Evolutionary conservation across 345 rosid genomes (phyloP).

Genomic region (Xanthoceras sorbifolium): DNA sequence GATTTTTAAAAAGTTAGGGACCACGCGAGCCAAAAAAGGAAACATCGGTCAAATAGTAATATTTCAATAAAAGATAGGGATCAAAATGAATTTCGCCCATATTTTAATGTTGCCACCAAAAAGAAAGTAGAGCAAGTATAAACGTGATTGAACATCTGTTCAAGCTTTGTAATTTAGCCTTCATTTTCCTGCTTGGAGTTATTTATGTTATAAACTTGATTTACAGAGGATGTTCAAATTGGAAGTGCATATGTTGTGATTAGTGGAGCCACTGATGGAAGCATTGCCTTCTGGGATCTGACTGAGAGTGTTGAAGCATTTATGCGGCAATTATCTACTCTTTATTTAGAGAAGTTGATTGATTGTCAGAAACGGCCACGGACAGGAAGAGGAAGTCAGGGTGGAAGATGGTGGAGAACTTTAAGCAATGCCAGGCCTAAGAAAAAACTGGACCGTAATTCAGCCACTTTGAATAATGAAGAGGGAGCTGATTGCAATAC

Average conservation of each 20-base stretch:
- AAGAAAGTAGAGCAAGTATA: background rate
- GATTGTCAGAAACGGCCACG: slow-evolving; percentile 77
- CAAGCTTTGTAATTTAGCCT: background rate
- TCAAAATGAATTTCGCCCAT: too few relatives aligned
- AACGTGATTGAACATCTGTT: background rate
- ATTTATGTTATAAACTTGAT: slow-evolving; percentile 17
- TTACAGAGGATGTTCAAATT: slow-evolving; percentile 45
- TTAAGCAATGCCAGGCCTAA: slow-evolving; percentile 33
- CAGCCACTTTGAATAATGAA: slow-evolving; percentile 19
- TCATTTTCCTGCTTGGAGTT: slow-evolving; percentile 3
- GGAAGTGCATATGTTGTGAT: slow-evolving; percentile 58
- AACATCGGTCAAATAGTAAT: too few relatives aligned
- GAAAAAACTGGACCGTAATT: slow-evolving; percentile 27
- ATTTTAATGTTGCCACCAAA: background rate
- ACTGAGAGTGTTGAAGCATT: slow-evolving; percentile 69
- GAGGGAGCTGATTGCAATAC: slow-evolving; percentile 20
- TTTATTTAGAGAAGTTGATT: slow-evolving; percentile 53
- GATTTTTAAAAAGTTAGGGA: too few relatives aligned
- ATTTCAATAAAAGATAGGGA: too few relatives aligned
- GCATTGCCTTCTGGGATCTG: slow-evolving; percentile 86
- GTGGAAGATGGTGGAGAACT: slow-evolving; percentile 84
- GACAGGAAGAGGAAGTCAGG: slow-evolving; percentile 96
- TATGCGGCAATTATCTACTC: slow-evolving; percentile 50
- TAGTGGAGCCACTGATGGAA: slow-evolving; percentile 97
- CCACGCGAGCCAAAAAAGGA: too few relatives aligned